Evolutionary conservation across 2,329 filamentous ascomycete species (phyloP).

Genomic region (Trichoderma hamatum): DNA sequence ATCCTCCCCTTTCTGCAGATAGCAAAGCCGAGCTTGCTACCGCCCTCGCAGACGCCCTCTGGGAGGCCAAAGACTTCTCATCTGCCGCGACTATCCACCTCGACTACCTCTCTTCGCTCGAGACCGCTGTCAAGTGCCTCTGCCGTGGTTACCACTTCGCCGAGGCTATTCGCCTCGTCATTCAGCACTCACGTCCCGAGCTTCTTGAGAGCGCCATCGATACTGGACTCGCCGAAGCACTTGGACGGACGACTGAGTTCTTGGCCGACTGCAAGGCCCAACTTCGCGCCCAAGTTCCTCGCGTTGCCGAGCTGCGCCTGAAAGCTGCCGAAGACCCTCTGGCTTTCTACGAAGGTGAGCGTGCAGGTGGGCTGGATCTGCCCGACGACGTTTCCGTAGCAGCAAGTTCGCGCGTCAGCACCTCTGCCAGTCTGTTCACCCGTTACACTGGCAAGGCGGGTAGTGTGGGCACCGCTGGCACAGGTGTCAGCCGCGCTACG

Average conservation of each 20-base stretch:
- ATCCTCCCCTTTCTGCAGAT: slow-evolving; percentile 59
- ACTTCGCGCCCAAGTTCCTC: slow-evolving; percentile 80
- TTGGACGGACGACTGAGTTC: slow-evolving; percentile 83
- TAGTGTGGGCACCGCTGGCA: slow-evolving; percentile 69
- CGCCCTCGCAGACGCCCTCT: slow-evolving; percentile 74
- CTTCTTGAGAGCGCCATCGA: slow-evolving; percentile 74
- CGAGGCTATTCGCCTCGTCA: slow-evolving; percentile 80
- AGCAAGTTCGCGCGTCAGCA: slow-evolving; percentile 76
- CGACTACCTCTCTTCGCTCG: slow-evolving; percentile 76
- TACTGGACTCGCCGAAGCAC: slow-evolving; percentile 75
- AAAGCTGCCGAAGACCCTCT: slow-evolving; percentile 85
- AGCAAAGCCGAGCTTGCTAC: slow-evolving; percentile 70
- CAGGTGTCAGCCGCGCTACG: slow-evolving; percentile 75
- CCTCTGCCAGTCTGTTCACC: slow-evolving; percentile 87
- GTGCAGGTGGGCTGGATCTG: slow-evolving; percentile 65
- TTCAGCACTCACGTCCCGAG: slow-evolving; percentile 60
- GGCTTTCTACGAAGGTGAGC: slow-evolving; percentile 83
- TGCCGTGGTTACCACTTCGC: slow-evolving; percentile 88
- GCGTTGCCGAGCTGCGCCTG: slow-evolving; percentile 77
- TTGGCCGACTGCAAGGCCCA: slow-evolving; percentile 91
- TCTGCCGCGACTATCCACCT: slow-evolving; percentile 78
- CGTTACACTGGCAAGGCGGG: slow-evolving; percentile 76
- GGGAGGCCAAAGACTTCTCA: slow-evolving; percentile 81
- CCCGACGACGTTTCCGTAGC: slow-evolving; percentile 94
- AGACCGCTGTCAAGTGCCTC: slow-evolving; percentile 71